phyloP scores from a whole-genome alignment of 352 stramenopile genomes.

The Blastocystis sp. region DNA sequence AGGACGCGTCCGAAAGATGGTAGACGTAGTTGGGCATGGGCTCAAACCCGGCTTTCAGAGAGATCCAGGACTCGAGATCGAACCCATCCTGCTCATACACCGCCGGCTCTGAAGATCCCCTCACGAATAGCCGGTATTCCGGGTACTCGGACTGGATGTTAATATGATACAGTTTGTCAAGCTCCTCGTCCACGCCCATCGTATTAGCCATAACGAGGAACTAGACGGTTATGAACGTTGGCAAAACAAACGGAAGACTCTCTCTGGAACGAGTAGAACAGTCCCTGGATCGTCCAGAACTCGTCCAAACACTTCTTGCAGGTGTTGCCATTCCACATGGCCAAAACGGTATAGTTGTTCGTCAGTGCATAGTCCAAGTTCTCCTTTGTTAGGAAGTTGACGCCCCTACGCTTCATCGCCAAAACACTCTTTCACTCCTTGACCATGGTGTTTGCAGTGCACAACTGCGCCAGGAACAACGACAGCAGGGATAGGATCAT shows the following conservation, averaged over 20 bases:
- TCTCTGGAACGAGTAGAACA: slow-evolving; percentile 16
- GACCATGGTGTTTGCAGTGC: no score
- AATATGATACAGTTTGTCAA: not conserved
- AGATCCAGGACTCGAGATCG: slow-evolving; percentile 31
- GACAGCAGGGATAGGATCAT: no score
- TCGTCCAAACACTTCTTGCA: slow-evolving; percentile 17
- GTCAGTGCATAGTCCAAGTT: slow-evolving; percentile 12
- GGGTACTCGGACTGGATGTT: slow-evolving; percentile 7
- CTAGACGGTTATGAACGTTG: not conserved
- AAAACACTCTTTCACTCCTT: no score
- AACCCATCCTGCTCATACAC: slow-evolving; percentile 7
- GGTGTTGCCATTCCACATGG: not conserved
- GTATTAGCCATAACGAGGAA: slow-evolving; percentile 30
- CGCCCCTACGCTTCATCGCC: not conserved
- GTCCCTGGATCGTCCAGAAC: slow-evolving; percentile 19
- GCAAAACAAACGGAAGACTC: not conserved
- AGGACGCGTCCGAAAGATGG: not conserved
- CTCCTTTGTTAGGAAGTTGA: slow-evolving; percentile 35
- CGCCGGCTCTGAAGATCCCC: not conserved
- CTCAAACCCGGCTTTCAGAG: not conserved
- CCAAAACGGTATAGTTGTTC: slow-evolving; percentile 13
- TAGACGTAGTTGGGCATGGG: slow-evolving; percentile 16
- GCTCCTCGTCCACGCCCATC: slow-evolving; percentile 4
- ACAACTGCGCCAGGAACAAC: no score
- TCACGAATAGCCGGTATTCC: slow-evolving; percentile 42